Percentiles rank a stretch among this genome's conserved stretches.
Evolutionary conservation across 192 early-diverging fungal genomes (phyloP).

Genomic region (Backusella morwellensis): DNA sequence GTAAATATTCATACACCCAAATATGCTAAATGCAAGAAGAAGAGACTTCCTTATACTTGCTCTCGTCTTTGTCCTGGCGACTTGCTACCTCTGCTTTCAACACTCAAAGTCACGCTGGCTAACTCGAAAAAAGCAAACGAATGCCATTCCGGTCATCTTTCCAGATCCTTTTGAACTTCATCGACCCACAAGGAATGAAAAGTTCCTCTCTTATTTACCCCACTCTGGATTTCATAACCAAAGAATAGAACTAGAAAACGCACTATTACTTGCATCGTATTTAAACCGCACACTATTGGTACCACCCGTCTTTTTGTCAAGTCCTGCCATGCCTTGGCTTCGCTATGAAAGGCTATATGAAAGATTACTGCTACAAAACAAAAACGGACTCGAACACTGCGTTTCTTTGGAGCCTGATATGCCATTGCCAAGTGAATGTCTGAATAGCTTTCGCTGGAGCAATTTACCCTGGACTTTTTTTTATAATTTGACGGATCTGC

Average conservation of each 20-base stretch:
- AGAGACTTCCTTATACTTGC: background rate
- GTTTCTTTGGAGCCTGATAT: conserved; percentile 27
- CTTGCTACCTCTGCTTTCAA: background rate
- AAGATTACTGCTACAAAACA: conserved; percentile 50
- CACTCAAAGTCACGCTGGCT: background rate
- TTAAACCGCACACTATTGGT: conserved; percentile 54
- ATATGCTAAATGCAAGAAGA: background rate
- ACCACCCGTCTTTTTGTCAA: conserved; percentile 49
- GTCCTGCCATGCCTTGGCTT: conserved; percentile 53
- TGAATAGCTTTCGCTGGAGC: conserved; percentile 53
- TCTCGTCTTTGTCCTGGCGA: background rate
- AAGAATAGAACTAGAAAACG: conserved; percentile 44
- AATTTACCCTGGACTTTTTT: conserved; percentile 55
- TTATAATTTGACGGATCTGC: conserved; percentile 40
- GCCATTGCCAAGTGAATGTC: conserved; percentile 50
- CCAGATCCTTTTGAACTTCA: conserved; percentile 22
- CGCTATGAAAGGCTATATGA: conserved; percentile 44
- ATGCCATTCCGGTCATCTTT: conserved; percentile 16
- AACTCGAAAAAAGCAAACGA: background rate
- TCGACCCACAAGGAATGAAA: conserved; percentile 22
- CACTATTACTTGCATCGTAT: conserved; percentile 52
- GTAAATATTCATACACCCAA: background rate
- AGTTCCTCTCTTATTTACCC: conserved; percentile 37
- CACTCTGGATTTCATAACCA: conserved; percentile 45
- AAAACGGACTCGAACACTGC: conserved; percentile 54